Evolutionary conservation across 2,329 filamentous ascomycete genomes (phyloP).

Genomic region (Colletotrichum orchidophilum): DNA sequence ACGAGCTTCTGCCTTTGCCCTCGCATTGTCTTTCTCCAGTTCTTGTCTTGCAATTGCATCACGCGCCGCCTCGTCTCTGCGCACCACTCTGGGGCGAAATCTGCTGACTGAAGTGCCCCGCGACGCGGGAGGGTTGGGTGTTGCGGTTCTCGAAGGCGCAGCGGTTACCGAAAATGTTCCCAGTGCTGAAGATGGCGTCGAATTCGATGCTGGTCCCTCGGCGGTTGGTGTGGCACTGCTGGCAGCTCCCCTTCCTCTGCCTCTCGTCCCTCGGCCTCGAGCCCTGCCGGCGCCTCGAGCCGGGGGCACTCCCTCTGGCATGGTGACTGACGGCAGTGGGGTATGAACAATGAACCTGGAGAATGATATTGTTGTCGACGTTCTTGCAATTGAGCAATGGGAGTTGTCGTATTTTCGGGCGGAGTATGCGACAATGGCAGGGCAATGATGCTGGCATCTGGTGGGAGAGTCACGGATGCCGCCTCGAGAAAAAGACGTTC

Average conservation of each 20-base stretch:
- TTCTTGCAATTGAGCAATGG: background rate
- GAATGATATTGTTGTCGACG: background rate
- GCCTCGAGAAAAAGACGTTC: conserved; percentile 15
- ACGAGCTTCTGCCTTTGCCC: conserved; percentile 35
- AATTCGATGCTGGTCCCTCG: conserved; percentile 10
- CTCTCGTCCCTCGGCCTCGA: conserved; percentile 32
- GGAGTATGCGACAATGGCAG: background rate
- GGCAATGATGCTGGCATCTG: background rate
- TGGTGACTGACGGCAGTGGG: background rate
- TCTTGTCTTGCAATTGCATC: conserved; percentile 56
- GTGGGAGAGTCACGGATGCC: conserved; percentile 1
- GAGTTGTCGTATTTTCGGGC: background rate
- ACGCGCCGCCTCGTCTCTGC: conserved; percentile 60
- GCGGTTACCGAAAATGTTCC: background rate
- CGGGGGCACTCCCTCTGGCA: conserved; percentile 28
- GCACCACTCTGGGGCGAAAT: conserved; percentile 58
- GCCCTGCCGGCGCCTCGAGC: conserved; percentile 32
- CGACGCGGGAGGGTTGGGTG: conserved; percentile 43
- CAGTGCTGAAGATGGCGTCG: conserved; percentile 16
- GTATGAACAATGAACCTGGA: background rate
- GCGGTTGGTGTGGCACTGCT: conserved; percentile 17
- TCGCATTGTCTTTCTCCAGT: conserved; percentile 49
- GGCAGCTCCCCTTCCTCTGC: conserved; percentile 24
- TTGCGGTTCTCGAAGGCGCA: conserved; percentile 36
- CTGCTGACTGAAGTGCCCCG: conserved; percentile 49